Evolutionary conservation across 495 filamentous ascomycete genomes (phyloP), one percentile per base, ranked within the genome.

Genomic region (Aspergillus panamensis): DNA sequence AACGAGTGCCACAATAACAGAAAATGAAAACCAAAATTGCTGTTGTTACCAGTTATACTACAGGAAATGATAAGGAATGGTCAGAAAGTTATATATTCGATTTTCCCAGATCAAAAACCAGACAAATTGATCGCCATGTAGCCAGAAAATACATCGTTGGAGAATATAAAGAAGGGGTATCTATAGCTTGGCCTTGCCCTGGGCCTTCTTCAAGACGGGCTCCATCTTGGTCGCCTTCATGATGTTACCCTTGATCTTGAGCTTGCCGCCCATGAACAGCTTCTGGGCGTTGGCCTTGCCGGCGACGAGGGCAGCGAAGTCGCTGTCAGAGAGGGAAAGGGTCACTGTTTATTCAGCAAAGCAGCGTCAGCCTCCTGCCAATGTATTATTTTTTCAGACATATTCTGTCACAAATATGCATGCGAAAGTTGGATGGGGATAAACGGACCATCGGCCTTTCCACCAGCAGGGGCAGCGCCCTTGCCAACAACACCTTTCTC

Each of bases 161-260:
- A 51, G 29, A 50, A 58, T 14, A 51, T 17, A 57, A 58, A 30
- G 55, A 61, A 13, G 37, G 70, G 72, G 73, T 73, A 74, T 74
- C 65, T 73, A 72, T 75, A 96, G 79, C 80, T 96, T 96, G 63
- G 91, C 84, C 79, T 89, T 91, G 60, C 80, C 83, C 71, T 87
- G 86, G 57, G 91, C 89, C 80, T 92, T 95, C 82, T 92, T 91
- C 60, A 97, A 77, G 68, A 97, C 85, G 52, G 92, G 91, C 73
- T 96, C 91, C 75, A 94, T 86, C 85, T 95, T 96, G 44, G 94
- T 97, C 21, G 94, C 94, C 84, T 95, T 96, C 95, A 97, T 97
- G 48, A 98, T 86, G 73, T 97, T 91, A 48, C 94, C 94, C 84
- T 92, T 95, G 67, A 97, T 84, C 87, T 97, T 98, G 68, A 98